These are phyloP conservation scores for Theileria luwenshuni DNA, from an alignment of 169 alveolate genomes.

Conservation along the genomic window DNA sequence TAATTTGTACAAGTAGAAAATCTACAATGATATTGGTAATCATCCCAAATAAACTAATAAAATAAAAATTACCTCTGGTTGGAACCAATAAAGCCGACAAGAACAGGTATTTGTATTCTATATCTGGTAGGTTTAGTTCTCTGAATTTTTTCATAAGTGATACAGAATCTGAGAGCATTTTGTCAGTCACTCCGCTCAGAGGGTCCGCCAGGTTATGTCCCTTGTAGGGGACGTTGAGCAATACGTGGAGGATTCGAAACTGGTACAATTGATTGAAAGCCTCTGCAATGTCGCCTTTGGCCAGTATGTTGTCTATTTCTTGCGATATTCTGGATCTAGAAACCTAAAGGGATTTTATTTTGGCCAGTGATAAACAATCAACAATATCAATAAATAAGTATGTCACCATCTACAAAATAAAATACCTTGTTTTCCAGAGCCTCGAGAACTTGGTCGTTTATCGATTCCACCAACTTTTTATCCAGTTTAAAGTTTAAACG, in stretches of 20 bases:
- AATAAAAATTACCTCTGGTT: conserved; percentile 29
- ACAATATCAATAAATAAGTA: background rate
- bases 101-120: conserved; percentile 24
- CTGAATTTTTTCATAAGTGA: conserved; percentile 38
- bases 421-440: conserved; percentile 55
- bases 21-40: too few species aligned
- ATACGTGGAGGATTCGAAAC: conserved; percentile 21
- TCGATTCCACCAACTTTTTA: conserved; percentile 30
- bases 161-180: conserved; percentile 26
- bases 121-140: background rate
- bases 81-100: conserved; percentile 56
- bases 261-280: conserved; percentile 38
- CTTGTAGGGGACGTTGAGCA: conserved; percentile 22
- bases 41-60: background rate
- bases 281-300: conserved; percentile 40
- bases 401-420: background rate
- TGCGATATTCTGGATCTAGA: conserved; percentile 63
- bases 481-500: conserved; percentile 46
- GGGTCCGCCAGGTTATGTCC: conserved; percentile 3
- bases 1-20: too few species aligned
- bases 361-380: background rate
- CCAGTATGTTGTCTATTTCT: conserved; percentile 55
- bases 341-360: conserved; percentile 39
- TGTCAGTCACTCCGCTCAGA: conserved; percentile 16
- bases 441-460: conserved; percentile 31